A percentile compares a stretch with the other conserved stretches of the same genome.
phyloP scores from a whole-genome alignment of 805 yeast genomes.

The Lachancea sp. region DNA sequence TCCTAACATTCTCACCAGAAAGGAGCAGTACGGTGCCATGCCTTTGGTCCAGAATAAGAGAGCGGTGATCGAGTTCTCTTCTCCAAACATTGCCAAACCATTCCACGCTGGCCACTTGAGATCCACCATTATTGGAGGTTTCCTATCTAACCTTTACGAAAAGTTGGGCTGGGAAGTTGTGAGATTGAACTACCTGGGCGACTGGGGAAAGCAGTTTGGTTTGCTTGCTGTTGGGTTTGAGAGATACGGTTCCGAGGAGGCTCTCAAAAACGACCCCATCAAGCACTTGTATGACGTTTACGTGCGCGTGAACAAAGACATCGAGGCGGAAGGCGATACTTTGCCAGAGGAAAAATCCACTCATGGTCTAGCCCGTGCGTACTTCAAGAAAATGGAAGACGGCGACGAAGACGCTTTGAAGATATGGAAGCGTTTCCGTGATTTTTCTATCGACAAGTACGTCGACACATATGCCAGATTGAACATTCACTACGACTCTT shows the following conservation, averaged over 20 bases:
- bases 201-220: slow-evolving; percentile 99
- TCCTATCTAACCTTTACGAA: slow-evolving; percentile 82
- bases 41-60: slow-evolving; percentile 69
- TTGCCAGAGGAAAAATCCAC: slow-evolving; percentile 44
- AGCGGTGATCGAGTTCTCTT: slow-evolving; percentile 81
- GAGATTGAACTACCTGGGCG: slow-evolving; percentile 93
- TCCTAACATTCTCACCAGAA: slow-evolving; percentile 58
- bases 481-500: slow-evolving; percentile 79
- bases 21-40: slow-evolving; percentile 59
- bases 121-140: slow-evolving; percentile 96
- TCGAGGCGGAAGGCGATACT: slow-evolving; percentile 48
- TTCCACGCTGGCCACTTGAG: slow-evolving; percentile 99
- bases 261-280: slow-evolving; percentile 71
- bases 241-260: slow-evolving; percentile 75
- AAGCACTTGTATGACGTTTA: slow-evolving; percentile 92
- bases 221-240: slow-evolving; percentile 87
- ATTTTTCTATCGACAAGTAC: slow-evolving; percentile 81
- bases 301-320: slow-evolving; percentile 77
- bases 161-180: slow-evolving; percentile 87
- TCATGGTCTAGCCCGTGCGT: slow-evolving; percentile 79
- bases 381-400: slow-evolving; percentile 86
- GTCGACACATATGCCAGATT: slow-evolving; percentile 84
- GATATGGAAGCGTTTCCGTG: slow-evolving; percentile 85
- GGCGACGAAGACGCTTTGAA: slow-evolving; percentile 77
- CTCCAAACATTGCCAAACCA: slow-evolving; percentile 98